Evolutionary conservation across 306 rosid species (phyloP).

Genomic region (Prunus kanzakura): DNA sequence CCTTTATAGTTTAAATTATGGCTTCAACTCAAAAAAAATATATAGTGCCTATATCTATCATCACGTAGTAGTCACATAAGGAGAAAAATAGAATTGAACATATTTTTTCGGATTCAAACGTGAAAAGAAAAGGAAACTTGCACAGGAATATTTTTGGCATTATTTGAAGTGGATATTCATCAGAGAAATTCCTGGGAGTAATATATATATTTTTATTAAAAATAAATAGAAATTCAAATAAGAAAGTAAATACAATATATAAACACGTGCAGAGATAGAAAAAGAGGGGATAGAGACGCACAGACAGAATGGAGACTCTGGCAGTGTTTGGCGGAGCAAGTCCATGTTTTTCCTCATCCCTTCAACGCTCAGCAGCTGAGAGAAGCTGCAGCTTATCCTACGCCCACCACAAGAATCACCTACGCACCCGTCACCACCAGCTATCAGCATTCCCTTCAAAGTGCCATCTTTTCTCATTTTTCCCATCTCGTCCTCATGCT

Average conservation of each 20-base stretch:
- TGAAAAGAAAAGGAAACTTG: too few relatives aligned
- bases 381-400: slow-evolving; percentile 25
- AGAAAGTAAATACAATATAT: not conserved
- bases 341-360: slow-evolving; percentile 44
- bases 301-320: slow-evolving; percentile 39
- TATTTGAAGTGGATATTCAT: not conserved
- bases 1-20: too few relatives aligned
- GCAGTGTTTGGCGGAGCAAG: slow-evolving; percentile 56
- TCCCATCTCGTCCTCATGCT: slow-evolving; percentile 32
- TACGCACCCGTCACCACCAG: slow-evolving; percentile 31
- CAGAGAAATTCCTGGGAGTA: not conserved
- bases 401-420: slow-evolving; percentile 17
- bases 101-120: too few relatives aligned
- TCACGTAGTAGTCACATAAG: not conserved
- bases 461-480: slow-evolving; percentile 52
- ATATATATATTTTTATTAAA: not conserved
- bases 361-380: slow-evolving; percentile 28
- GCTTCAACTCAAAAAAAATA: too few relatives aligned
- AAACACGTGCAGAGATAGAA: slow-evolving; percentile 2
- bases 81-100: too few relatives aligned
- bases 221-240: not conserved
- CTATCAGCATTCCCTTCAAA: slow-evolving; percentile 70
- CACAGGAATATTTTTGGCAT: not conserved
- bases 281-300: not conserved
- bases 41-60: not conserved